Conservation (phyloP, 352 stramenopile genomes). For the Aphanomyces stellatus region DNA sequence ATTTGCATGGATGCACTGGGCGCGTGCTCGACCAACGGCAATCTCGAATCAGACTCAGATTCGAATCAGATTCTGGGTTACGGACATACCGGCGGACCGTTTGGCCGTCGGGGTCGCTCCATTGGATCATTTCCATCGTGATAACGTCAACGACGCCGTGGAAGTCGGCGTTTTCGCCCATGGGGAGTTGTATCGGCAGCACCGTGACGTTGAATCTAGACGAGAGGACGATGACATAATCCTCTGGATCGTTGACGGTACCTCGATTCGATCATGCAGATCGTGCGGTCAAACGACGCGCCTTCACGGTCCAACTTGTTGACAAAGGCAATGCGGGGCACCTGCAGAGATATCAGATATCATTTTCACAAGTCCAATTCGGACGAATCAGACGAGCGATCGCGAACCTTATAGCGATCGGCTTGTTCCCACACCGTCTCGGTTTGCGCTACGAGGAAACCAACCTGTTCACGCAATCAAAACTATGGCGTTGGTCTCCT, state of each 20-base stretch:
- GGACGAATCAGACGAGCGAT: too few species aligned
- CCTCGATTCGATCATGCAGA: conserved; percentile 52
- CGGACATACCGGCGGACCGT: conserved; percentile 28
- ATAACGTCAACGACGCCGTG: conserved; percentile 60
- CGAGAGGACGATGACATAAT: background rate
- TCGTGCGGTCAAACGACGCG: conserved; percentile 88
- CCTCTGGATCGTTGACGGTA: background rate
- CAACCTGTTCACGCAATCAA: background rate
- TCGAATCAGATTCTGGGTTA: background rate
- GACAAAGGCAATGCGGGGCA: conserved; percentile 93
- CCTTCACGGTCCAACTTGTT: conserved; percentile 97
- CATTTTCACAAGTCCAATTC: too few species aligned
- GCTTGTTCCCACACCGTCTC: conserved; percentile 82
- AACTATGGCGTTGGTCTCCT: conserved; percentile 37
- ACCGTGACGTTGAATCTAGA: conserved; percentile 42
- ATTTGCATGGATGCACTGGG: conserved; percentile 41
- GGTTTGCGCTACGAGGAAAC: conserved; percentile 39
- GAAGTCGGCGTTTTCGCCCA: conserved; percentile 55
- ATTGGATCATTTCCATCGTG: conserved; percentile 57
- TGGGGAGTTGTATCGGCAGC: conserved; percentile 52
- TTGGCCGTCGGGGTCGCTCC: conserved; percentile 48
- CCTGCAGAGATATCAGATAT: conserved; percentile 20
- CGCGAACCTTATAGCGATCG: conserved; percentile 36
- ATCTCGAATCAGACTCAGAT: background rate
- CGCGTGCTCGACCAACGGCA: conserved; percentile 36